Evolutionary conservation across 805 yeast genomes (phyloP), one percentile per base, ranked within the genome.

Genomic region (Brettanomyces naardenensis): DNA sequence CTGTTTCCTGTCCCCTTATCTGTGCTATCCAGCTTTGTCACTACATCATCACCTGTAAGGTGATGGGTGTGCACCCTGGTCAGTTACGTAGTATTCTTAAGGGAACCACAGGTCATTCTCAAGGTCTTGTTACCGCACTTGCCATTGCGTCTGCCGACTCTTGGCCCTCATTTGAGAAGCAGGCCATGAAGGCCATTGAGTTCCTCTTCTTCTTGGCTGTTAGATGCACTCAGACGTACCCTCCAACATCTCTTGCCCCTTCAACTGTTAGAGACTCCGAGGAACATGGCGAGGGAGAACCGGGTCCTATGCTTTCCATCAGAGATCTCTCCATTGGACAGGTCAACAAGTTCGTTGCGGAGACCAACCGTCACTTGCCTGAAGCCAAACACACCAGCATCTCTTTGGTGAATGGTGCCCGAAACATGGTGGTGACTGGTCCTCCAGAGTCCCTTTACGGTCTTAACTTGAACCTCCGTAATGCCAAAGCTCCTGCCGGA

Each of bases 391-490:
- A 87, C 57, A 81, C 92, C 54, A 85, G 80, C 43, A 80, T 92
- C 47, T 88, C 97, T 31, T 75, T 92, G 59, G 73, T 89, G 51
- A 92, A 92, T 59, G 98, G 98, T 61, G 95, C 95, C 34, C 78
- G 95, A 68, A 86, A 88, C 64, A 73, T 88, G 66, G 98, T 92
- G 40, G 88, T 90, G 34, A 77, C 95, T 18, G 99, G 99, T 61
- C 98, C 97, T 35, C 97, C 99, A 40, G 95, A 89, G 72, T 88
- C 97, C 3, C 70, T 92, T 44, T 92, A 90, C 54, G 99, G 99
- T 71, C 75, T 92, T 54, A 89, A 89, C 65, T 73, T 92, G 56
- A 75, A 90, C 44, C 72, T 92, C 61, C 80, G 98, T 71, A 85
- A 86, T 66, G 87, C 87, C 42, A 92, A 92, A 68, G 97, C 97